Percentiles rank a stretch among this genome's conserved stretches.
These are phyloP conservation scores for Boletellus dicymbophilus DNA, from an alignment of 1,284 basidiomycete genomes.

Conservation along the genomic window DNA sequence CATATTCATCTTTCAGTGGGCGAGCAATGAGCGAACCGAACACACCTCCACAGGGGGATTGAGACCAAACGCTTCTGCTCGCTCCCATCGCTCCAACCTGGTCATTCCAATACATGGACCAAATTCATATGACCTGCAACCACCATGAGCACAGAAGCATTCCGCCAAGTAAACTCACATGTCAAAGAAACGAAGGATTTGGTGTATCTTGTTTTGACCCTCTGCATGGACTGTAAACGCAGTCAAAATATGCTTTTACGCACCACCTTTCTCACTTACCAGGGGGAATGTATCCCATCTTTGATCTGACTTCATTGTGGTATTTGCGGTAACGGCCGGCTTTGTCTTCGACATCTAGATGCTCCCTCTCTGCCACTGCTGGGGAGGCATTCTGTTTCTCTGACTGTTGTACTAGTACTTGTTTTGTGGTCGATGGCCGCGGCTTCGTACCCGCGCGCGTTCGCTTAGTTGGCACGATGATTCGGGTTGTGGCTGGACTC, in stretches of 20 bases:
- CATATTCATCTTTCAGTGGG: not conserved
- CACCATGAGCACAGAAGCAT: slow-evolving; percentile 1
- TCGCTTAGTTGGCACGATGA: slow-evolving; percentile 20
- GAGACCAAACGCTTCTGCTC: slow-evolving; percentile 80
- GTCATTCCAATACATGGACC: slow-evolving; percentile 87
- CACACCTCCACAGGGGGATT: slow-evolving; percentile 81
- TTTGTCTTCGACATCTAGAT: slow-evolving; percentile 33
- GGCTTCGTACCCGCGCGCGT: slow-evolving; percentile 18
- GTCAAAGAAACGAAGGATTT: slow-evolving; percentile 82
- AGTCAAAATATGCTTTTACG: not conserved
- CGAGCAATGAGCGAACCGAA: not conserved
- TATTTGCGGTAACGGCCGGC: slow-evolving; percentile 50
- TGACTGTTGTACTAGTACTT: not conserved
- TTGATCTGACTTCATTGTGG: slow-evolving; percentile 43
- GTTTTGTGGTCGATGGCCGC: slow-evolving; percentile 1
- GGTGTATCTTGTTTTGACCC: slow-evolving; percentile 61
- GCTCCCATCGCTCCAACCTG: slow-evolving; percentile 86
- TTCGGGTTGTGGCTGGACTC: not conserved
- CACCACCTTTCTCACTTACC: slow-evolving; percentile 48
- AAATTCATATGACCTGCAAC: slow-evolving; percentile 69
- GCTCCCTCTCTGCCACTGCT: slow-evolving; percentile 9
- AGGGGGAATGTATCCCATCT: slow-evolving; percentile 57
- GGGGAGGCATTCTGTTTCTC: slow-evolving; percentile 6
- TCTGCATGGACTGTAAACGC: slow-evolving; percentile 56
- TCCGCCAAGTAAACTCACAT: slow-evolving; percentile 43